A percentile compares a stretch with the other conserved stretches of the same genome.
Conservation (phyloP, 495 filamentous ascomycete genomes). For the Hypoxylon rickii region DNA sequence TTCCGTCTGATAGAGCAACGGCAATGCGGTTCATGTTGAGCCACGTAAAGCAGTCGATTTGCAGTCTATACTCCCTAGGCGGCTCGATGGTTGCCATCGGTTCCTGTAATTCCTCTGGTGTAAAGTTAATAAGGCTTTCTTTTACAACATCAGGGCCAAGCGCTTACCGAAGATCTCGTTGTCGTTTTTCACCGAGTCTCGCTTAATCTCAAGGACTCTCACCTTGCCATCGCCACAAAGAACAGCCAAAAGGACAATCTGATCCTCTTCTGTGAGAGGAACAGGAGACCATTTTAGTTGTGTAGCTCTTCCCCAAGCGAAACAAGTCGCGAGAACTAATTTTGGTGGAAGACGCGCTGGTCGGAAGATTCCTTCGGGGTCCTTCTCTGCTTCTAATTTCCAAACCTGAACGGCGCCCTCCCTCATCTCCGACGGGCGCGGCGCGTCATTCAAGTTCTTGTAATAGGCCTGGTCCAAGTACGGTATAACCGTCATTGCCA, state of each 20-base stretch:
- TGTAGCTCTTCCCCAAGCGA: conserved; percentile 46
- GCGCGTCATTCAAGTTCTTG: conserved; percentile 26
- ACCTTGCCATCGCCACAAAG: conserved; percentile 49
- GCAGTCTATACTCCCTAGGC: conserved; percentile 46
- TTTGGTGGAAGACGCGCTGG: conserved; percentile 31
- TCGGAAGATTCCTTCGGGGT: conserved; percentile 22
- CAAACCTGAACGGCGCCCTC: conserved; percentile 50
- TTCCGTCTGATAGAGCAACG: conserved; percentile 53
- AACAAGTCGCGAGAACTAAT: conserved; percentile 40
- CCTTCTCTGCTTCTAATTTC: conserved; percentile 38
- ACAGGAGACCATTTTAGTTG: conserved; percentile 53
- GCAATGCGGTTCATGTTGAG: conserved; percentile 52
- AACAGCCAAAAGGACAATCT: conserved; percentile 42
- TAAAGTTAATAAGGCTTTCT: conserved; percentile 18
- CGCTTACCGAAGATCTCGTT: conserved; percentile 42
- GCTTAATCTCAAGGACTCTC: conserved; percentile 45
- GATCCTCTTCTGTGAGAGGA: conserved; percentile 30
- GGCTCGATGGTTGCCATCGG: conserved; percentile 48
- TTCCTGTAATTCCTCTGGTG: conserved; percentile 44
- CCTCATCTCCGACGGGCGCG: conserved; percentile 23
- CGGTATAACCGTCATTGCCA: conserved; percentile 52
- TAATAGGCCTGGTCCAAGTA: conserved; percentile 46
- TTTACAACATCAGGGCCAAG: not conserved
- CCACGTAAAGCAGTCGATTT: conserved; percentile 54
- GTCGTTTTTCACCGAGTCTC: conserved; percentile 12